Evolutionary conservation across 1,284 basidiomycete species (phyloP), one percentile per base, ranked within the genome.

Genomic region (Termitomyces sp.): DNA sequence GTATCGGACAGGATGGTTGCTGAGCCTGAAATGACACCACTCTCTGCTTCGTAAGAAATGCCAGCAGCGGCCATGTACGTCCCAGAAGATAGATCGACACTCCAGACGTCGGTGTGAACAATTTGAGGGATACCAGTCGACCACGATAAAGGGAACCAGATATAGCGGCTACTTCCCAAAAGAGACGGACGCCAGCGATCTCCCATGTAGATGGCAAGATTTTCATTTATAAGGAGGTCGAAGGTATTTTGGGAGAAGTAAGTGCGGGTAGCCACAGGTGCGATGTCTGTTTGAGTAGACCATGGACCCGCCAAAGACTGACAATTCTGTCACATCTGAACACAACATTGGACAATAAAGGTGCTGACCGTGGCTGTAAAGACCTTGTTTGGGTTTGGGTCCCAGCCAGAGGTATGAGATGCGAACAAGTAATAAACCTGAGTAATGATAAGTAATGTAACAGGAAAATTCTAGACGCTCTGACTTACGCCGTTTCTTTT

Each of bases 241-340:
- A 71, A 83, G 8, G 78, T 72, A 66, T 84, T 84, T 67, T 84
- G 83, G 24, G 82, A 84, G 63, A 78, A 83, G 64, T 80, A 86
- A 2, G 82, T 86, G 42, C 77, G 72, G 26, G 74, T 75, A 40
- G 73, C 66, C 56, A 65, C 55, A 2, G 82, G 75, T 9, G 82
- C 79, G 53, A 84, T 80, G 64, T 84, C 82, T 10, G 72, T 72
- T 64, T 84, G 75, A 13, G 78, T 66, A 6, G 80, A 79, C 81
- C 82, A 84, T 5, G 78, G 71, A 4, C 81, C 80, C 3, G 78
- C 71, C 9, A 86, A 70, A 3, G 77, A 80, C 81, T 83, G 56
- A 54, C 9, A 34, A 38, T 38, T 24, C 44, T 53, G n/a, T 44
- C 24, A 44, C 24, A 30, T 31, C 12, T 17, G 17, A 19, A 30